Base-by-base conservation (phyloP, 2,329 filamentous ascomycete genomes). In the Polytolypa hystricis region DNA sequence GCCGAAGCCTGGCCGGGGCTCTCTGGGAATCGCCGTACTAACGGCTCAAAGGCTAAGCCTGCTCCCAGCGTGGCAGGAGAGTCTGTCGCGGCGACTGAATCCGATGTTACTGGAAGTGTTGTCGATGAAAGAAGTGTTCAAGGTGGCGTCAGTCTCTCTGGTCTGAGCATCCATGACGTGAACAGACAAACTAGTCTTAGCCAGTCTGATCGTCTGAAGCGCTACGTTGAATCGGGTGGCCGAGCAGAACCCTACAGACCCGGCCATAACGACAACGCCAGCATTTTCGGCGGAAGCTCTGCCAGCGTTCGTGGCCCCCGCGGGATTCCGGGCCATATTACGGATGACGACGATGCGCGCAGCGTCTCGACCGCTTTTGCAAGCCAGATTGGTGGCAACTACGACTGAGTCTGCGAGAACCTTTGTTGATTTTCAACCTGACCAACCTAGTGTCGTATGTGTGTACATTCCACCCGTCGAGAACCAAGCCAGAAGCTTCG, bases 351-450 rank as follows among this genome's bases (percentile, higher is more conserved):
- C 48, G 91, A 96, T 56, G 85, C 91, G 53, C 85, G 91, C 64
- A 96, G 89, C 61, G 77, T 96, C 52, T 94, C 85, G 54, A 96
- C 91, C 35, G 87, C 87, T 33, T 98, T 96, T 65, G 87, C 89
- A 43, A 95, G 86, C 65, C 91, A 96, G 62, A 78, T 95, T 48
- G 86, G 84, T 38, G 70, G 71, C 28, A 71, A 66, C 48, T 76
- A 75, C 51, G 73, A 77, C 56, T 76, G 71, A 76, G 47, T 42
- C 35, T 43, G 26, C 18, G 26, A 9, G 14, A n/a, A 14, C 17
- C 30, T 32, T 12, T 25, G 7, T 7, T 25, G 21, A 33, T 28
- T 33, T 33, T 27, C 33, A 37, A 38, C 39, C 38, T 29, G 18
- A 25, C 32, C 27, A 12, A 39, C 21, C 27, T 35, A 41, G 35